Conservation (phyloP, 495 filamentous ascomycete species). For the Rostrohypoxylon terebratum region DNA sequence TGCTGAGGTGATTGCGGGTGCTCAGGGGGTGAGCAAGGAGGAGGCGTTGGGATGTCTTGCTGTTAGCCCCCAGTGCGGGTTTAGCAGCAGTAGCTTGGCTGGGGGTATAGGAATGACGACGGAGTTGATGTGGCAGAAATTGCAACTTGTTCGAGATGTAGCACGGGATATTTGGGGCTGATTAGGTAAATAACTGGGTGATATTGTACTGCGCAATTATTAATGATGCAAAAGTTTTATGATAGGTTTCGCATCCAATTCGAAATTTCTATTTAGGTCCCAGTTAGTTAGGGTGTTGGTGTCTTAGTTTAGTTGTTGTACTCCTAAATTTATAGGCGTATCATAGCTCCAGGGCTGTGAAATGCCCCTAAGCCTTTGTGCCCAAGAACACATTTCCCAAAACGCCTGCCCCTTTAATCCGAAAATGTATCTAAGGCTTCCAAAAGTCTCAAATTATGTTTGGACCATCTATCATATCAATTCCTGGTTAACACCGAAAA, state of each 20-base stretch:
- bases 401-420: background rate
- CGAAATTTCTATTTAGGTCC: too few relatives aligned
- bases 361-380: too few relatives aligned
- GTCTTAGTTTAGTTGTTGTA: too few relatives aligned
- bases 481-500: background rate
- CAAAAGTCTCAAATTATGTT: background rate
- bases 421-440: background rate
- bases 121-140: slow-evolving; percentile 75
- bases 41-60: slow-evolving; percentile 74
- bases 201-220: background rate
- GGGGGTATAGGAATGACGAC: slow-evolving; percentile 72
- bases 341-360: too few relatives aligned
- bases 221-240: too few relatives aligned
- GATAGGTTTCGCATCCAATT: too few relatives aligned
- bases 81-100: slow-evolving; percentile 75
- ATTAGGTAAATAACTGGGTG: background rate
- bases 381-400: too few relatives aligned
- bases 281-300: too few relatives aligned
- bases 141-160: slow-evolving; percentile 72
- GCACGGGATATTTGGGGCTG: slow-evolving; percentile 72
- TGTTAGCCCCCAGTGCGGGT: slow-evolving; percentile 83
- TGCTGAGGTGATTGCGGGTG: slow-evolving; percentile 74
- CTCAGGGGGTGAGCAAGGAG: slow-evolving; percentile 68
- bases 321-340: too few relatives aligned
- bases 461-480: background rate